Base-by-base conservation (phyloP, 441 rosid species). In the Corymbia calophylla region DNA sequence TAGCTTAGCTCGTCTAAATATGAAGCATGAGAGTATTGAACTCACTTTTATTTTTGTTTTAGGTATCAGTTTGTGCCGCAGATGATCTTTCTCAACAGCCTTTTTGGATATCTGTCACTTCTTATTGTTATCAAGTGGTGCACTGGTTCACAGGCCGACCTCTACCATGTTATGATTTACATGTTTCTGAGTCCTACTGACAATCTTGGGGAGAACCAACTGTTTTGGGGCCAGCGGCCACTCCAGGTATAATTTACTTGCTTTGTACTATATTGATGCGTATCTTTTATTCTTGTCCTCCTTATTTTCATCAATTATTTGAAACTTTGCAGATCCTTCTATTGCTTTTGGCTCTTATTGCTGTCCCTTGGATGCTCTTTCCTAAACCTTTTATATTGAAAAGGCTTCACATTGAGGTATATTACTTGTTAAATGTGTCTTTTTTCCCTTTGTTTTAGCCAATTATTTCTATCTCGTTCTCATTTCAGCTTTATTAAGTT, bases 21-120 rank as follows among this genome's bases (percentile, higher is more conserved):
- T 89, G 44, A 90, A 53, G 47, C 56, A 10, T 81, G 87, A 90
- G 51, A 68, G 27, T 86, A 90, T 90, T 86, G 47, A 91, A 90
- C 87, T 90, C 90, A 81, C 86, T 90, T 87, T 55, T 64, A 55
- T 90, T 89, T 92, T 93, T 87, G 88, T 89, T 55, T 89, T 93
- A 98, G 99, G 97, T 95, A 96, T 90, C 99, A 98, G 94, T 98
- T 98, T 93, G 94, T 97, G 91, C 99, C 99, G 5, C 99, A 98
- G 94, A 92, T 98, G 93, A 97, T 98, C 92, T 98, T 98, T 91
- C 98, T 98, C 51, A 98, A 98, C 95, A 92, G 95, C 90, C 95
- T 98, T 35, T 98, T 98, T 89, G 99, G 99, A 90, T 98, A 98
- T 93, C 99, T 98, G 66, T 95, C 99, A 16, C 94, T 98, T 91